Evolutionary conservation across 495 filamentous ascomycete genomes (phyloP).

Genomic region (Daldinia childiae): DNA sequence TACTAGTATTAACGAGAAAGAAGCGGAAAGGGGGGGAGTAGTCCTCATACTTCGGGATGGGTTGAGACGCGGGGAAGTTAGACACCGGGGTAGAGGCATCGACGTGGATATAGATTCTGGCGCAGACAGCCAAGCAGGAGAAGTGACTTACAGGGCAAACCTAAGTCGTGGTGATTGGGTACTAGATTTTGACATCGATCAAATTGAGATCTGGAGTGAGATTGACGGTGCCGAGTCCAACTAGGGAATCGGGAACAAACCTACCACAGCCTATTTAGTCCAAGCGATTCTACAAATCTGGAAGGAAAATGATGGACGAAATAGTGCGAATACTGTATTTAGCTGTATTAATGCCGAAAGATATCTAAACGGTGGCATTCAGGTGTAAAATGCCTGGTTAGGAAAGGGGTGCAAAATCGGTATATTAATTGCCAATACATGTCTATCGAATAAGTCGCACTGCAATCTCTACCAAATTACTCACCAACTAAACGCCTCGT

Average conservation of each 20-base stretch:
- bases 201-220: constrained; percentile 43
- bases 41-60: constrained; percentile 15
- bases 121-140: constrained; percentile 1
- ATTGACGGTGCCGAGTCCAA: not conserved
- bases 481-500: constrained; percentile 45
- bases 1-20: not conserved
- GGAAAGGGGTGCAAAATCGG: not conserved
- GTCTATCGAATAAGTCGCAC: too few species aligned
- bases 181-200: constrained; percentile 20
- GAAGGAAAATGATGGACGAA: not conserved
- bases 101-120: not conserved
- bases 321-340: not conserved
- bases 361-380: not conserved
- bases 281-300: not conserved
- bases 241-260: too few species aligned
- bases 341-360: not conserved
- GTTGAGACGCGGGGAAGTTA: not conserved
- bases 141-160: constrained; percentile 34
- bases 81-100: constrained; percentile 7
- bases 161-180: constrained; percentile 30
- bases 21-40: constrained; percentile 25
- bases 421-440: too few species aligned
- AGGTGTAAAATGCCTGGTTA: not conserved
- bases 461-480: not conserved
- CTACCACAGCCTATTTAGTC: not conserved